Conservation (phyloP, 306 rosid species). For the barrel medic (Medicago truncatula) region DNA sequence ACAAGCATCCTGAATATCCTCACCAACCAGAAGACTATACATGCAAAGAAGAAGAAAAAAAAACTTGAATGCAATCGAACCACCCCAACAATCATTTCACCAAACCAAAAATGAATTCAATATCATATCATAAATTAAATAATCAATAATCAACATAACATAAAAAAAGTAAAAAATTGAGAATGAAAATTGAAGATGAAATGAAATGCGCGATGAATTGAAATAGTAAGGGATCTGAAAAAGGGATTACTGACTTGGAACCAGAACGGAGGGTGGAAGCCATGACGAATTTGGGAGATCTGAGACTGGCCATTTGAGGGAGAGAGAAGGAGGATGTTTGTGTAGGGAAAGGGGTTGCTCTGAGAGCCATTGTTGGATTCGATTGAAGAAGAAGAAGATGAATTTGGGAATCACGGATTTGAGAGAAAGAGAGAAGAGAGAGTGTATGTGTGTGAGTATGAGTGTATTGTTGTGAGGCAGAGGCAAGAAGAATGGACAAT, state of each 20-base stretch:
- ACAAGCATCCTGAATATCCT: constrained; percentile 4
- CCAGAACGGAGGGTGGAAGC: constrained; percentile 86
- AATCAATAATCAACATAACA: background rate
- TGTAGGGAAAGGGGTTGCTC: constrained; percentile 46
- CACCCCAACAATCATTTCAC: constrained; percentile 41
- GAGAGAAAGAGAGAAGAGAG: no score
- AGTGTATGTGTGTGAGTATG: background rate
- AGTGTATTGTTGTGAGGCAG: background rate
- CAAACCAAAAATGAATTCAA: constrained; percentile 30
- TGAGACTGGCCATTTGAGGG: constrained; percentile 69
- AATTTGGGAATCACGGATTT: background rate
- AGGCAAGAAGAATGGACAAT: background rate
- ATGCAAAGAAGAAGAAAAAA: constrained; percentile 18
- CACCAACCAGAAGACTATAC: constrained; percentile 44
- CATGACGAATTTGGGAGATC: constrained; percentile 85
- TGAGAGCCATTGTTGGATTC: constrained; percentile 63
- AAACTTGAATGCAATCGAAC: constrained; percentile 39
- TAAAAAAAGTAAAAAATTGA: background rate
- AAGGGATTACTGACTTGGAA: constrained; percentile 53
- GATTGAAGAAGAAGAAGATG: background rate
- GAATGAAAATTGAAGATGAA: no score
- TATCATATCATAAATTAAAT: background rate
- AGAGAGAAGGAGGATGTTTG: constrained; percentile 61
- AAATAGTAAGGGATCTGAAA: constrained; percentile 31
- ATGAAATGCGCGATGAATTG: background rate